These are phyloP conservation scores for Cystobasidium pallidum DNA, from an alignment of 1,284 basidiomycete genomes.

Conservation along the genomic window DNA sequence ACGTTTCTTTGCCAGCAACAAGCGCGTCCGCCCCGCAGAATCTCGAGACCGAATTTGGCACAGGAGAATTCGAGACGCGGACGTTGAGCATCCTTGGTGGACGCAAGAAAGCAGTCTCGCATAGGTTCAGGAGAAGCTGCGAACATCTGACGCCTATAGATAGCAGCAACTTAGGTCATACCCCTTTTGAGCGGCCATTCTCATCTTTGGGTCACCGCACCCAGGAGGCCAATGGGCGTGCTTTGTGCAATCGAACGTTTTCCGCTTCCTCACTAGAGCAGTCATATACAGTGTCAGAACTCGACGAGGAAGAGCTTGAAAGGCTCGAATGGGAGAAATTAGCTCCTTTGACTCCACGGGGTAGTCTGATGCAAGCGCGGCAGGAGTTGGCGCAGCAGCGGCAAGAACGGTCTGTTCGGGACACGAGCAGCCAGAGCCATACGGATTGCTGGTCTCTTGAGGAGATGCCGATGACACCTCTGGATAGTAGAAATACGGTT, in stretches of 20 bases:
- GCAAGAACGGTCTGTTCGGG: constrained; percentile 12
- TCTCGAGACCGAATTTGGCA: background rate
- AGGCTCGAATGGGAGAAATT: constrained; percentile 25
- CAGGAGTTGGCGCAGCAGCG: constrained; percentile 22
- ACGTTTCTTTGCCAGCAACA: background rate
- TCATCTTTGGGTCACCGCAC: constrained; percentile 13
- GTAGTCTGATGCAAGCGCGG: constrained; percentile 23
- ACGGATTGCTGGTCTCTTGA: background rate
- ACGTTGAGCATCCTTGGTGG: constrained; percentile 14
- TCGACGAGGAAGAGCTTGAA: constrained; percentile 33
- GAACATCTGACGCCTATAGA: background rate
- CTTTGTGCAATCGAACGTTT: background rate
- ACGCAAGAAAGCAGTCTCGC: constrained; percentile 18
- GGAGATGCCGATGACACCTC: background rate
- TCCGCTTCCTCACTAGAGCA: background rate
- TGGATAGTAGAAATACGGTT: background rate
- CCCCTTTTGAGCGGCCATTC: constrained; percentile 23
- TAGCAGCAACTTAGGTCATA: constrained; percentile 5
- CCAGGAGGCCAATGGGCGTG: background rate
- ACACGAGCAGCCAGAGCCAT: background rate
- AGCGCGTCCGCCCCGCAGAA: background rate
- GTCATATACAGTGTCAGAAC: background rate
- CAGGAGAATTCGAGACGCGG: background rate
- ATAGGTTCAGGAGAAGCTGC: constrained; percentile 7
- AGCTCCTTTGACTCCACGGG: constrained; percentile 28